Percentiles rank a stretch among this genome's conserved stretches.
These are phyloP conservation scores for Ramalina intermedia DNA, from an alignment of 495 filamentous ascomycete genomes.

Conservation along the genomic window DNA sequence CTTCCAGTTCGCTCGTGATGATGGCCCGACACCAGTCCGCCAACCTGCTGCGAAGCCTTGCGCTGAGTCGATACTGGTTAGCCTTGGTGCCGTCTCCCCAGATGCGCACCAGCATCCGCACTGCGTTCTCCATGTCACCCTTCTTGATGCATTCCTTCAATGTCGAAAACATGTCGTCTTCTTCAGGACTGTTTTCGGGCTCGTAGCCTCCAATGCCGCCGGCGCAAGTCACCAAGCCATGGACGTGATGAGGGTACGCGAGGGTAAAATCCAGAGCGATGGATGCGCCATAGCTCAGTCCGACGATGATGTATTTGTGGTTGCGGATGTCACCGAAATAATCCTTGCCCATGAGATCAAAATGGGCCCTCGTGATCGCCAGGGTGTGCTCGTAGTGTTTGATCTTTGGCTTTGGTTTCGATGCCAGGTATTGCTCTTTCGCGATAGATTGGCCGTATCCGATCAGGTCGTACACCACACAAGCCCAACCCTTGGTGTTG, in stretches of 20 bases:
- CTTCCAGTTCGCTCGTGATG: neutral
- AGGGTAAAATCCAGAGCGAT: slow-evolving; percentile 1
- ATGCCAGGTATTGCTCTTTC: neutral
- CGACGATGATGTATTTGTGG: neutral
- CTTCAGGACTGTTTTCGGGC: neutral
- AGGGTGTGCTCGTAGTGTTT: slow-evolving; percentile 3
- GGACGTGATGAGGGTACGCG: neutral
- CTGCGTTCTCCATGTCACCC: neutral
- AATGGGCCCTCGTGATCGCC: neutral
- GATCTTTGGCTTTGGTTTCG: neutral
- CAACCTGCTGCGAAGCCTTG: neutral
- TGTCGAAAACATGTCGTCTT: neutral
- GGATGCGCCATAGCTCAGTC: slow-evolving; percentile 3
- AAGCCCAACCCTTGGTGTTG: neutral
- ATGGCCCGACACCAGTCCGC: slow-evolving; percentile 1
- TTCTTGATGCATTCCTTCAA: neutral
- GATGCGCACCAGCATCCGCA: neutral
- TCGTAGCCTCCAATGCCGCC: slow-evolving; percentile 2
- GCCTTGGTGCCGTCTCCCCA: neutral
- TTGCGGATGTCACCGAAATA: neutral
- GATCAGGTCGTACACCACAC: neutral
- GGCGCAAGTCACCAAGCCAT: slow-evolving; percentile 1
- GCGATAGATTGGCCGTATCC: slow-evolving; percentile 1
- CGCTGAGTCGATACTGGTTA: neutral
- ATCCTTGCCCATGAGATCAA: neutral